Evolutionary conservation across 2,329 filamentous ascomycete species (phyloP).

Genomic region (Gnomoniopsis smithogilvyi): DNA sequence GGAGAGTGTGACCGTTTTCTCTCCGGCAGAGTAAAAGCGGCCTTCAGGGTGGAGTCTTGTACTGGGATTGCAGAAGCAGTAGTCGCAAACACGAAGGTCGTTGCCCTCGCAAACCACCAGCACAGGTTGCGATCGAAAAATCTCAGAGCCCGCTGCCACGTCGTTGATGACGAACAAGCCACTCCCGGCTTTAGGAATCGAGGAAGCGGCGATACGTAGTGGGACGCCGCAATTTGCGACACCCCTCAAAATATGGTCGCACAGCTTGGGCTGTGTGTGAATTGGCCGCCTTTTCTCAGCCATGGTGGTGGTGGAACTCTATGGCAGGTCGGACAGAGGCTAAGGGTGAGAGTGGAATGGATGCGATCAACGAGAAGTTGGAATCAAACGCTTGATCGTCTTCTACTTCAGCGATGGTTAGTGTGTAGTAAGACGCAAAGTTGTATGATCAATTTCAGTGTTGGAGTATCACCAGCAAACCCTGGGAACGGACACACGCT

Average conservation of each 20-base stretch:
- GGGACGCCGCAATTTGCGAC: not conserved
- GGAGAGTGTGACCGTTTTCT: slow-evolving; percentile 2
- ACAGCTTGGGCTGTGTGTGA: slow-evolving; percentile 11
- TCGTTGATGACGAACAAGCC: slow-evolving; percentile 23
- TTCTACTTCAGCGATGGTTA: too few species aligned
- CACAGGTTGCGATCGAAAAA: slow-evolving; percentile 23
- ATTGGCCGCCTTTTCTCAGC: not conserved
- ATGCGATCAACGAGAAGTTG: too few species aligned
- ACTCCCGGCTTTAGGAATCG: slow-evolving; percentile 21
- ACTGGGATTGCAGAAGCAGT: slow-evolving; percentile 23
- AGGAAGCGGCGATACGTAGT: slow-evolving; percentile 15
- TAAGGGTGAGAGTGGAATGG: not conserved
- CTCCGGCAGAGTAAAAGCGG: slow-evolving; percentile 1
- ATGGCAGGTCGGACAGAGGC: not conserved
- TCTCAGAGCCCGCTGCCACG: slow-evolving; percentile 23
- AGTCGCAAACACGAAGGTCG: slow-evolving; percentile 23
- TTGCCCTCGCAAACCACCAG: slow-evolving; percentile 19
- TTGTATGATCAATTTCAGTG: too few species aligned
- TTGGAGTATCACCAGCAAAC: too few species aligned
- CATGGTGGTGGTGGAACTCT: slow-evolving; percentile 8
- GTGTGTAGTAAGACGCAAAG: too few species aligned
- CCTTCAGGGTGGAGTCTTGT: slow-evolving; percentile 10
- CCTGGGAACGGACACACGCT: too few species aligned
- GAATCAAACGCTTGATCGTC: too few species aligned
- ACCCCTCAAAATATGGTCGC: slow-evolving; percentile 7